Conservation (phyloP, 164 flowering plant species). For the Macadamia integrifolia region DNA sequence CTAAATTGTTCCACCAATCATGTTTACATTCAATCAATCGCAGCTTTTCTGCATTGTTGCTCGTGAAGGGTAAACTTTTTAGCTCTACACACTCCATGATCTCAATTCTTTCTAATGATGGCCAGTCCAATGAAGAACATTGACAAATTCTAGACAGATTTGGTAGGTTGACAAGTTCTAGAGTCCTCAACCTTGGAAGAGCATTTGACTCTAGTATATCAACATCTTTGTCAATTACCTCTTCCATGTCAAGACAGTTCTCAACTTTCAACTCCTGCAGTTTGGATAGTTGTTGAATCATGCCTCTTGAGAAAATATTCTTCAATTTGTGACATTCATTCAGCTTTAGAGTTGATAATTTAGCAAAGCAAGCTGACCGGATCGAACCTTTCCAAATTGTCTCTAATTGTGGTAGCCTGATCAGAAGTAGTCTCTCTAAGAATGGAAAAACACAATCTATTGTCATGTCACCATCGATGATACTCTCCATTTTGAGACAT, state of each 20-base stretch:
- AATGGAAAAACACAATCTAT: neutral
- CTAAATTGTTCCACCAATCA: neutral
- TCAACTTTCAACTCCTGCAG: conserved; percentile 1
- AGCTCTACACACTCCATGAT: neutral
- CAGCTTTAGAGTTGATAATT: neutral
- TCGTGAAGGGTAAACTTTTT: neutral
- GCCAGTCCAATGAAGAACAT: neutral
- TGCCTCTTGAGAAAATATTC: conserved; percentile 4
- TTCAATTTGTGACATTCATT: neutral
- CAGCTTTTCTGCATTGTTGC: conserved; percentile 3
- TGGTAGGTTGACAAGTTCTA: neutral
- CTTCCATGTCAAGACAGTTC: conserved; percentile 6
- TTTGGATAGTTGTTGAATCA: conserved; percentile 7
- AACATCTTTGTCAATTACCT: neutral
- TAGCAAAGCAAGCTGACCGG: neutral
- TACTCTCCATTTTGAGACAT: neutral
- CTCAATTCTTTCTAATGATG: neutral
- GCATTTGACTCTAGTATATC: neutral
- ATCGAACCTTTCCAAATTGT: conserved; percentile 1
- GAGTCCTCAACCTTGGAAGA: neutral
- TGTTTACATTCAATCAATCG: neutral
- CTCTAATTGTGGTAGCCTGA: neutral
- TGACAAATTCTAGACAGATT: neutral
- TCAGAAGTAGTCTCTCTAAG: neutral
- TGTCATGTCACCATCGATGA: neutral